Evolutionary conservation across 768 basidiomycete species (phyloP).

Genomic region (Nidularia pulvinata): DNA sequence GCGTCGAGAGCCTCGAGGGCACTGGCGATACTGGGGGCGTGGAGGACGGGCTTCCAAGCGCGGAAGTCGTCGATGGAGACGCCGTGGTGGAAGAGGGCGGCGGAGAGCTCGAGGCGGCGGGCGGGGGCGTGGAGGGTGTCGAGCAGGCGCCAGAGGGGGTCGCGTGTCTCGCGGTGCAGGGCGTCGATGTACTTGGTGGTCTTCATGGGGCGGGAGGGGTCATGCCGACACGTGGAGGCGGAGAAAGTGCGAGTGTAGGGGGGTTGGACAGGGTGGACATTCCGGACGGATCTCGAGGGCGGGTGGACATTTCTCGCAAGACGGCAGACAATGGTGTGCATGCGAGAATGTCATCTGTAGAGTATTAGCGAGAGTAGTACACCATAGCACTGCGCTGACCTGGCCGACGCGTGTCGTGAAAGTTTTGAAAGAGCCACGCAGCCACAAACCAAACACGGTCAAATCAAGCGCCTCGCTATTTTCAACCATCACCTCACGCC

Average conservation of each 20-base stretch:
- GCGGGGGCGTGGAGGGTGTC: conserved; percentile 24
- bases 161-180: conserved; percentile 26
- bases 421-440: neutral
- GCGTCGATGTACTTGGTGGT: conserved; percentile 28
- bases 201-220: conserved; percentile 13
- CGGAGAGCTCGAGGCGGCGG: conserved; percentile 16
- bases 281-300: neutral
- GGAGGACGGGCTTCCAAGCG: conserved; percentile 34
- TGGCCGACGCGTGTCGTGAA: neutral
- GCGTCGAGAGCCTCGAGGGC: conserved; percentile 14
- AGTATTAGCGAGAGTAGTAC: neutral
- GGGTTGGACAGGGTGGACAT: no score
- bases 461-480: conserved; percentile 14
- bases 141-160: conserved; percentile 43
- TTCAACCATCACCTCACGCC: conserved; percentile 9
- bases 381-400: neutral
- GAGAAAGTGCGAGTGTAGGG: conserved; percentile 5
- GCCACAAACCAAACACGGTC: neutral
- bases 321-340: conserved; percentile 13
- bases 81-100: conserved; percentile 24
- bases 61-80: conserved; percentile 34
- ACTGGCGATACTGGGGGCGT: conserved; percentile 25
- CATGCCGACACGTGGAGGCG: conserved; percentile 4
- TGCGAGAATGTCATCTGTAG: conserved; percentile 15
- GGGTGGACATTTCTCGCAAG: conserved; percentile 5